A percentile compares a stretch with the other conserved stretches of the same genome.
phyloP scores from a whole-genome alignment of 2,329 filamentous ascomycete species.

The Clarireedia homoeocarpa region DNA sequence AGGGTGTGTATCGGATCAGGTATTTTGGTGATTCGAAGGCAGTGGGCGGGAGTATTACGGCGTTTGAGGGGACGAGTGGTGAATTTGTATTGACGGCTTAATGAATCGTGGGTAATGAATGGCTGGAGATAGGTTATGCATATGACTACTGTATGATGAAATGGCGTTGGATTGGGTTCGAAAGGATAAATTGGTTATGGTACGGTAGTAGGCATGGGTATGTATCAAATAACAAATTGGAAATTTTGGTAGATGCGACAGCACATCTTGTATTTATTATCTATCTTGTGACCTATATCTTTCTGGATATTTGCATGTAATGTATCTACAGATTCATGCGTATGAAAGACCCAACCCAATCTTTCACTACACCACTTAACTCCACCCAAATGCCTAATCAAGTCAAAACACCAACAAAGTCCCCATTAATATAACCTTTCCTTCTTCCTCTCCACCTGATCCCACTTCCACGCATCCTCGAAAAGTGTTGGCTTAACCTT shows the following conservation, averaged over 20 bases:
- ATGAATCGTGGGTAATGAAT: not conserved
- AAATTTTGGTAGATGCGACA: too few species aligned
- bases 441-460: constrained; percentile 26
- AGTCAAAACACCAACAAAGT: not conserved
- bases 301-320: too few species aligned
- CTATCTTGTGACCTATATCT: too few species aligned
- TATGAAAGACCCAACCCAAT: not conserved
- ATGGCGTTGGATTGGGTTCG: not conserved
- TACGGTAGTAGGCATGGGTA: too few species aligned
- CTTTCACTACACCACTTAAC: not conserved
- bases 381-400: not conserved
- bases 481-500: constrained; percentile 52
- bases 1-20: constrained; percentile 66
- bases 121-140: not conserved
- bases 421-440: not conserved
- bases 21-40: constrained; percentile 83
- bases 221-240: too few species aligned
- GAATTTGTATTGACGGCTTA: constrained; percentile 33
- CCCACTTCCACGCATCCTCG: constrained; percentile 55
- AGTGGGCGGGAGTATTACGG: constrained; percentile 48
- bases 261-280: too few species aligned
- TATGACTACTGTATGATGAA: not conserved
- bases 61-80: constrained; percentile 62
- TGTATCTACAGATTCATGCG: too few species aligned
- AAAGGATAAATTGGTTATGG: not conserved